These are phyloP conservation scores for Exophiala mesophila DNA, from an alignment of 2,329 filamentous ascomycete species.

Conservation along the genomic window DNA sequence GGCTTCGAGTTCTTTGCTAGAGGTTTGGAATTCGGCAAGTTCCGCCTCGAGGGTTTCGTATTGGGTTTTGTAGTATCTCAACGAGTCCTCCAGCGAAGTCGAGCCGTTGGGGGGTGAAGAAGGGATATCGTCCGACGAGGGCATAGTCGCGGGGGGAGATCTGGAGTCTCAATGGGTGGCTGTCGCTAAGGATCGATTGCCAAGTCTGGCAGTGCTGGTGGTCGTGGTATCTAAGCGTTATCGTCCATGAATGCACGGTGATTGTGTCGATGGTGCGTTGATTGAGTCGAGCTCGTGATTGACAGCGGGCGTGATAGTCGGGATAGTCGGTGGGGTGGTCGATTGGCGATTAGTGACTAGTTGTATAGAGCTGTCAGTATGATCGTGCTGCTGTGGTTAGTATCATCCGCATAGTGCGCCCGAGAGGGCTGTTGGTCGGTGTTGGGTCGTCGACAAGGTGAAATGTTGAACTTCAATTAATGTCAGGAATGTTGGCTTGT, in stretches of 20 bases:
- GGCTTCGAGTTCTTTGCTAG: conserved; percentile 86
- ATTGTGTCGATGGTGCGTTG: not conserved
- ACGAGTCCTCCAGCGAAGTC: conserved; percentile 60
- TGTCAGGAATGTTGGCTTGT: not conserved
- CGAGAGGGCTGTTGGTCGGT: not conserved
- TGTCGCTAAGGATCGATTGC: not conserved
- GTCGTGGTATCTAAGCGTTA: conserved; percentile 1
- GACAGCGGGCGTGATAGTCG: no score
- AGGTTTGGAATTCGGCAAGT: conserved; percentile 87
- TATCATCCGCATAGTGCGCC: conserved; percentile 1
- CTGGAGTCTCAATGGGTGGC: conserved; percentile 1
- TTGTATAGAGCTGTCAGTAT: not conserved
- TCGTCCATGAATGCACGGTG: conserved; percentile 1
- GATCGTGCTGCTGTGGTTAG: conserved; percentile 5
- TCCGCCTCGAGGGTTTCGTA: conserved; percentile 91
- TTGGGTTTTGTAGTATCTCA: conserved; percentile 92
- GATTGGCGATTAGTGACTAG: no score
- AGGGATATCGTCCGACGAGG: conserved; percentile 19
- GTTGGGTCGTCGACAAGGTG: not conserved
- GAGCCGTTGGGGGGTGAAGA: conserved; percentile 38
- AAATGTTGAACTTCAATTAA: not conserved
- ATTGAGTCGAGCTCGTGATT: no score
- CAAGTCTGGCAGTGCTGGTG: conserved; percentile 11
- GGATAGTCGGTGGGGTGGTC: no score
- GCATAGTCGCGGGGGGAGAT: conserved; percentile 13